phyloP scores from a whole-genome alignment of 345 rosid species.

The Mallotus nudiflorus region DNA sequence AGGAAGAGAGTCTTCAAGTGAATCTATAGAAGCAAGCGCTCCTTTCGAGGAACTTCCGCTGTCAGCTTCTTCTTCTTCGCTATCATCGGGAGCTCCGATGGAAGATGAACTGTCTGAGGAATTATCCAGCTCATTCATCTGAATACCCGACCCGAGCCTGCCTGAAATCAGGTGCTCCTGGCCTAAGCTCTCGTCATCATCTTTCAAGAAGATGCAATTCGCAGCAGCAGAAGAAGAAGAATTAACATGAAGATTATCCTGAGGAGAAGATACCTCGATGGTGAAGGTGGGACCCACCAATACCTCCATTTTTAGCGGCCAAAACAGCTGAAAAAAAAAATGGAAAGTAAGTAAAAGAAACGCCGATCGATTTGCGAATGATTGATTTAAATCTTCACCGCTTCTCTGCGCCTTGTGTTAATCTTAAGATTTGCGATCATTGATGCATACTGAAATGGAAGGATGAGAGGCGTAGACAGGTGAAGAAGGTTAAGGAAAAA shows the following conservation, averaged over 20 bases:
- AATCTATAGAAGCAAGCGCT: slow-evolving; percentile 34
- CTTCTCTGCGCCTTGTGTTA: too few species aligned
- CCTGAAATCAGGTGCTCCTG: slow-evolving; percentile 11
- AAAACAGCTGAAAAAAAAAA: too few species aligned
- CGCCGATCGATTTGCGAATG: too few species aligned
- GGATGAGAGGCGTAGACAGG: background rate
- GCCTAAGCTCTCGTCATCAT: slow-evolving; percentile 6
- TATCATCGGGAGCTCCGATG: slow-evolving; percentile 57
- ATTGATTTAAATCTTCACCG: too few species aligned
- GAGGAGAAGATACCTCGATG: slow-evolving; percentile 34
- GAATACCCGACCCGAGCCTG: slow-evolving; percentile 21
- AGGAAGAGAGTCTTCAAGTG: slow-evolving; percentile 68
- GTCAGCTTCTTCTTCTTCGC: slow-evolving; percentile 38
- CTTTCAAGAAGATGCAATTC: slow-evolving; percentile 28
- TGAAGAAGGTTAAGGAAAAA: slow-evolving; percentile 11
- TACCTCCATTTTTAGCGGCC: slow-evolving; percentile 77
- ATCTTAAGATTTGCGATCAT: too few species aligned
- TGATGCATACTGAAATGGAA: too few species aligned
- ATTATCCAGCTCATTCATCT: slow-evolving; percentile 23
- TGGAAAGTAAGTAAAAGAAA: too few species aligned
- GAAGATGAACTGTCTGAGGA: slow-evolving; percentile 58
- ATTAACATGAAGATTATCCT: slow-evolving; percentile 16
- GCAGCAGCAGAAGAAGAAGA: slow-evolving; percentile 3
- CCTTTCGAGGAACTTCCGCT: slow-evolving; percentile 37
- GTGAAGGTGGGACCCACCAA: slow-evolving; percentile 46